Evolutionary conservation across 2,329 filamentous ascomycete genomes (phyloP), one percentile per base, ranked within the genome.

Genomic region (Paecilomyces sp.): DNA sequence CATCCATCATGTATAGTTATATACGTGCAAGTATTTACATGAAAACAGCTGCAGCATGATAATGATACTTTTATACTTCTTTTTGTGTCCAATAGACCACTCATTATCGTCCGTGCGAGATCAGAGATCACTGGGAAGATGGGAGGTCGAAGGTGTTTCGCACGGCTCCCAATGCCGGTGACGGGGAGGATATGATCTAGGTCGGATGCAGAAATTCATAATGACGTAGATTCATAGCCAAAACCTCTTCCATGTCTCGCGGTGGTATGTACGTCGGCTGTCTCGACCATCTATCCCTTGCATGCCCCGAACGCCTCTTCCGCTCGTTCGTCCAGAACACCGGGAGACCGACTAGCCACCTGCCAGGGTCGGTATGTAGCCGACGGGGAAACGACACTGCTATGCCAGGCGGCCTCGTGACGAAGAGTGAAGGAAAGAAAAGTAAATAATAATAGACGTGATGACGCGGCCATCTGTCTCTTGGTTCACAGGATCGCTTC

Each of bases 401-500:
- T 8, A 18, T 47, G 13, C 8, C 36, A 18, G 13, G n/a, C 15
- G 3, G 15, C 7, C 36, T 47, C 36, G 1, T 47, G 8, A 18
- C n/a, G 18, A 11, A 47, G n/a, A 18, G 22, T n/a, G 52, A 54
- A 18, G 11, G 18, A 28, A 22, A 54, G 52, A 0, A 31, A 54
- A 28, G 9, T 18, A 47, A n/a, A n/a, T 18, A n/a, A 3, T 18
- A 47, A 47, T 8, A 47, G n/a, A 47, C 15, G 18, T 1, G 36
- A 47, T 47, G 36, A 47, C 36, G n/a, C 15, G 15, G 36, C 36
- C 15, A n/a, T 47, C n/a, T 18, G 36, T 47, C 36, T 47, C 18
- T 53, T 30, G 9, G 15, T 22, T 53, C 51, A 53, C 56, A 77
- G 64, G 57, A 86, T 79, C 65, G 80, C 76, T 54, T 77, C 76